Evolutionary conservation across 169 alveolate species (phyloP).

Genomic region (Eimeria praecox): DNA sequence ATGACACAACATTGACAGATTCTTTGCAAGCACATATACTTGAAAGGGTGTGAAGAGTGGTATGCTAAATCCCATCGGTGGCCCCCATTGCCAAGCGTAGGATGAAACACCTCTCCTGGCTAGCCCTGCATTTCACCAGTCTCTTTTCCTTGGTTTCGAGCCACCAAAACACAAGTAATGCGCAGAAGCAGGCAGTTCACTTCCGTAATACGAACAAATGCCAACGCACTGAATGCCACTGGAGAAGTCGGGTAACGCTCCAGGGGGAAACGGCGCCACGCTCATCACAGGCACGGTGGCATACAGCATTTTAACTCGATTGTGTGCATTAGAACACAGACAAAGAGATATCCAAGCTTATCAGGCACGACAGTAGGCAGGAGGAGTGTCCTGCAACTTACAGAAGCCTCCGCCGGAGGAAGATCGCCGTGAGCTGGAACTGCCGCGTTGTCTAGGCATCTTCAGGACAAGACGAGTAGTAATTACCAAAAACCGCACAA

Average conservation of each 20-base stretch:
- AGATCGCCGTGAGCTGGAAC: conserved; percentile 75
- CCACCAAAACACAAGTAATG: neutral
- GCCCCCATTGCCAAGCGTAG: neutral
- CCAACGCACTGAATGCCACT: neutral
- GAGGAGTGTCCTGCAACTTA: neutral
- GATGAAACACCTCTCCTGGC: neutral
- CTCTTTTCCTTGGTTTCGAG: neutral
- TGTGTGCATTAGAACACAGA: neutral
- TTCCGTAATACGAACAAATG: neutral
- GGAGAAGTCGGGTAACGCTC: neutral
- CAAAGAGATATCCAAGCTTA: neutral
- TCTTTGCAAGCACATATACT: neutral
- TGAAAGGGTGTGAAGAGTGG: neutral
- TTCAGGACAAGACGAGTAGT: neutral
- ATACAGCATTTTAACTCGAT: neutral
- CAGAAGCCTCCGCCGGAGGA: conserved; percentile 77
- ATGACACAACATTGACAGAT: neutral
- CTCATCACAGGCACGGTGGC: neutral
- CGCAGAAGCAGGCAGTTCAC: neutral
- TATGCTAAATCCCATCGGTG: neutral
- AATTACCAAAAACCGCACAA: neutral
- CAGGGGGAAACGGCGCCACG: neutral
- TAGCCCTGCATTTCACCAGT: neutral
- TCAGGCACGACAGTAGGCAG: neutral
- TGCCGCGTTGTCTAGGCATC: conserved; percentile 73